A percentile compares a stretch with the other conserved stretches of the same genome.
phyloP scores from a whole-genome alignment of 208 protist species.

The Acanthamoeba divionensis region DNA sequence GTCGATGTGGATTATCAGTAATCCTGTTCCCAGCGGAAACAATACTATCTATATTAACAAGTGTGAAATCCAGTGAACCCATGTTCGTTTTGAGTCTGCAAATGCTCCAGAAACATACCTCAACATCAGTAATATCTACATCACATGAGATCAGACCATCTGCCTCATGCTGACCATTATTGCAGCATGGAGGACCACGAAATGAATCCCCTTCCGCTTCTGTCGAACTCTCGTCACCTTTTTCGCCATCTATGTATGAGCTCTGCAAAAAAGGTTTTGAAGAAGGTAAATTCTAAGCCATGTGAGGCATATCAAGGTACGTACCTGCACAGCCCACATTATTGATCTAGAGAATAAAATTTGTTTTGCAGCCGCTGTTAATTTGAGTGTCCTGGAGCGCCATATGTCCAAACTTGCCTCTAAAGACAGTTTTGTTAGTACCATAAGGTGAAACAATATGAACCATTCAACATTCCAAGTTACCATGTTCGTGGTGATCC shows the following conservation, averaged over 20 bases:
- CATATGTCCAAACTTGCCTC: conserved; percentile 4
- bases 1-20: background rate
- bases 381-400: background rate
- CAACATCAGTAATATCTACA: background rate
- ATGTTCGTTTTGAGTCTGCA: background rate
- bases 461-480: background rate
- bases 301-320: background rate
- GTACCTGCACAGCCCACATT: conserved; percentile 1
- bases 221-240: background rate
- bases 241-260: background rate
- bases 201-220: background rate
- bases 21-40: background rate
- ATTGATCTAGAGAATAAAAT: background rate
- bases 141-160: background rate
- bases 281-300: background rate
- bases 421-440: background rate
- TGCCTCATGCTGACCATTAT: background rate
- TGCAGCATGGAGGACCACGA: background rate
- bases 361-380: background rate
- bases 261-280: background rate
- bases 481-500: background rate
- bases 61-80: background rate
- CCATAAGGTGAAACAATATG: background rate
- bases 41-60: background rate
- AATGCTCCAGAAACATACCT: background rate